Percentiles rank a stretch among this genome's conserved stretches.
These are phyloP conservation scores for Draba incana DNA, from an alignment of 345 rosid species.

Conservation along the genomic window DNA sequence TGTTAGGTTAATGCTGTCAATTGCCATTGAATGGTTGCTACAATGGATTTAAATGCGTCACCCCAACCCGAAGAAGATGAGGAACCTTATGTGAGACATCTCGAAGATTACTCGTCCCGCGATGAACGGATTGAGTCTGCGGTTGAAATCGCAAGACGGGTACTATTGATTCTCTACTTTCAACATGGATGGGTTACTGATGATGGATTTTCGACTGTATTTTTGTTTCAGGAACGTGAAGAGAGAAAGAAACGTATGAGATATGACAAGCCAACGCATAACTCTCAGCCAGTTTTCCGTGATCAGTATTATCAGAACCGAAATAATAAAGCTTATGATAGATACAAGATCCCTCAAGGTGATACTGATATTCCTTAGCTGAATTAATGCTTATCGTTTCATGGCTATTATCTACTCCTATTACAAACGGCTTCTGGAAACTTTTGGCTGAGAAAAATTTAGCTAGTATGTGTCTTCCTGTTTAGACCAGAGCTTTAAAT, in stretches of 20 bases:
- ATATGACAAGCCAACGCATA: conserved; percentile 57
- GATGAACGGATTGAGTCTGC: conserved; percentile 66
- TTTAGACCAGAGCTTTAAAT: conserved; percentile 30
- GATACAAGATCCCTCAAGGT: conserved; percentile 89
- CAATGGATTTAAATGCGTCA: conserved; percentile 79
- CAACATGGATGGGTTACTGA: conserved; percentile 12
- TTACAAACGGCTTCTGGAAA: conserved; percentile 1
- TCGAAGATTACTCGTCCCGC: conserved; percentile 48
- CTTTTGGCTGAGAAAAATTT: not conserved
- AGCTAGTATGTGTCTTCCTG: conserved; percentile 12
- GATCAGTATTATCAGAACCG: conserved; percentile 56
- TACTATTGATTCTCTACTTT: conserved; percentile 32
- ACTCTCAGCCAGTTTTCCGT: conserved; percentile 54
- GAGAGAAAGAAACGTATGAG: conserved; percentile 85
- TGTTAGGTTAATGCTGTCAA: conserved; percentile 40
- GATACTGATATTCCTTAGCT: conserved; percentile 5
- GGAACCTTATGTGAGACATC: conserved; percentile 54
- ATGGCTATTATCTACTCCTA: conserved; percentile 1
- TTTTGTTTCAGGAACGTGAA: conserved; percentile 80
- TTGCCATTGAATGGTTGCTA: conserved; percentile 65
- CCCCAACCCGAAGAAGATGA: conserved; percentile 84
- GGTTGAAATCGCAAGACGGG: conserved; percentile 73
- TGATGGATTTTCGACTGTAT: not conserved
- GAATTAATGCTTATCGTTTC: not conserved
- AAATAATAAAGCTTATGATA: conserved; percentile 59